Base-by-base conservation (phyloP, 345 rosid genomes). In the Kandelia obovata region DNA sequence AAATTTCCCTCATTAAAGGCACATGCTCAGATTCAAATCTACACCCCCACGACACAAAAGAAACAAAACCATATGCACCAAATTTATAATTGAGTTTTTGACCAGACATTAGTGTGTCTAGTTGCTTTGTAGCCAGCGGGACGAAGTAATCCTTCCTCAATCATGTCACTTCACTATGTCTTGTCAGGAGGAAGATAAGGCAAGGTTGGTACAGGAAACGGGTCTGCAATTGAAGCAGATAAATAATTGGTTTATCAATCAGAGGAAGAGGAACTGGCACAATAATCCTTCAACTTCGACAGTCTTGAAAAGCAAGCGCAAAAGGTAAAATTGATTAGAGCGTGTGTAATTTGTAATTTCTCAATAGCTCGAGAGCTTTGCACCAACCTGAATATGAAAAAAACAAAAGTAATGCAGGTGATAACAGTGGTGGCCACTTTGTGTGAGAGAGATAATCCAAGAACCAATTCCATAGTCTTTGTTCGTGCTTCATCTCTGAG, bases 241-340 rank as follows among this genome's bases (percentile, higher is more conserved):
- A 73, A 90, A 95, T 76, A 95, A 95, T 69, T 95, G 99, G 99
- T 95, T 95, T 75, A 95, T 95, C 73, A 95, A 95, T 76, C 98
- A 96, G 69, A 87, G 99, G 80, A 96, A 96, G 84, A 84, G 99
- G 75, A 96, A 96, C 67, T 96, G 99, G 99, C 94, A 96, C 67
- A 92, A 86, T 68, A 92, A 89, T 71, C 90, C 98, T 69, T 96
- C 99, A 47, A 75, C 89, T 70, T 90, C 99, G 5, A 85, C 95
- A 0, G 85, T 75, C 75, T 70, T 78, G 79, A 96, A 96, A 84
- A 90, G 80, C 89, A 96, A 92, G 78, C 89, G 96, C 76, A 96
- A 90, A 81, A 92, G 91, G 98, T 96, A 91, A 5, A 62, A 30
- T 35, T 6, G 3, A 63, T 73, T 65, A 9, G 63, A 58, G 7